Conservation (phyloP, 2,329 filamentous ascomycete genomes). For the Cytospora paraplurivora region DNA sequence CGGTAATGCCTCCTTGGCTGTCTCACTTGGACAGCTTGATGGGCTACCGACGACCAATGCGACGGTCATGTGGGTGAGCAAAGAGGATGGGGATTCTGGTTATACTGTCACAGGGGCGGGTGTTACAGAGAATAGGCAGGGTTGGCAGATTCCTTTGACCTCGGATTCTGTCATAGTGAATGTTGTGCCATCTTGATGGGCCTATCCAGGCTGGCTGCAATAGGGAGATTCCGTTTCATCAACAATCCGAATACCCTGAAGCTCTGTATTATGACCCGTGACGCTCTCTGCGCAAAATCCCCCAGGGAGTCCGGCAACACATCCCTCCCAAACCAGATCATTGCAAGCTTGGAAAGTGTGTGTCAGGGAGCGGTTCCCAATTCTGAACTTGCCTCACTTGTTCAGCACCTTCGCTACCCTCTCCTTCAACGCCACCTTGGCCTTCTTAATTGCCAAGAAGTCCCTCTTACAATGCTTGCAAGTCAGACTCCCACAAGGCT, state of each 20-base stretch:
- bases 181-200: slow-evolving; percentile 17
- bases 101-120: slow-evolving; percentile 34
- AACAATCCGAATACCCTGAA: too few species aligned
- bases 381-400: background rate
- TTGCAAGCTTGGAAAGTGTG: background rate
- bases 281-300: too few species aligned
- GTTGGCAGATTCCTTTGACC: slow-evolving; percentile 36
- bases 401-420: background rate
- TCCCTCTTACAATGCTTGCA: slow-evolving; percentile 19
- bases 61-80: slow-evolving; percentile 40
- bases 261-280: too few species aligned
- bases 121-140: slow-evolving; percentile 32
- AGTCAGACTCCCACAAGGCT: slow-evolving; percentile 17
- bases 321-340: background rate
- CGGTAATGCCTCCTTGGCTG: slow-evolving; percentile 31
- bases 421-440: slow-evolving; percentile 7
- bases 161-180: slow-evolving; percentile 31
- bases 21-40: slow-evolving; percentile 38
- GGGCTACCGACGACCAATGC: slow-evolving; percentile 35
- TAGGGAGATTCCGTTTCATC: too few species aligned
- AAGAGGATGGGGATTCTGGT: slow-evolving; percentile 34
- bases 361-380: background rate
- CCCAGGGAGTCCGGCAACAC: background rate
- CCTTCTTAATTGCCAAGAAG: background rate
- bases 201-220: background rate